Base-by-base conservation (phyloP, 1,139 yeast genomes). In the Debaryomyces sp. region DNA sequence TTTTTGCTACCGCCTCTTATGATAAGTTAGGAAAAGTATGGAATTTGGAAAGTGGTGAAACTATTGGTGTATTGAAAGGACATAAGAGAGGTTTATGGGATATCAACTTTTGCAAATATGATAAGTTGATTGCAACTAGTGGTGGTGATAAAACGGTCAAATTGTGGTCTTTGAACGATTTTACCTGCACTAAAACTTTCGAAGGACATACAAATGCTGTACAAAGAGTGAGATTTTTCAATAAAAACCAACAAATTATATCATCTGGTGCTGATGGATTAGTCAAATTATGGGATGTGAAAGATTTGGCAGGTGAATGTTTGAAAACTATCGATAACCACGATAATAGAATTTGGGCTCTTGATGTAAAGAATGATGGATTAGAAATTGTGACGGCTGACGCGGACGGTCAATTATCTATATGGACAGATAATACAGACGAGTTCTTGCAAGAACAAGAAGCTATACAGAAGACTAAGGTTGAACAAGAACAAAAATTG, bases 81-180 rank as follows among this genome's bases (percentile, higher is more conserved):
- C 99, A 95, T 66, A 87, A 85, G 66, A 82, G 99, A 61, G 98
- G 99, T 12, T 81, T 94, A 44, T 95, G 98, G 96, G 95, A 90
- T 61, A 85, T 91, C 34, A 79, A 81, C 54, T 94, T 94, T 66
- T 88, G 90, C 60, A 84, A 83, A 42, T 87, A 77, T 64, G 97
- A 89, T 60, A 87, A 89, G 65, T 68, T 85, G 6, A 59, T 89
- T 12, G 83, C 85, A 33, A 92, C 98, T 0, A 85, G 88, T 13
- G 83, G 95, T 44, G 97, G 98, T 54, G 99, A 94, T 68, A 90
- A 89, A 64, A 87, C 97, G 1, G 79, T 89, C 51, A 88, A 90
- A 63, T 76, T 91, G 37, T 94, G 99, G 99, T 87, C 89, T 34
- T 71, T 94, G 56, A 78, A 74, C 44, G 94, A 89, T 60, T 90